Evolutionary conservation across 1,284 basidiomycete genomes (phyloP), one percentile per base, ranked within the genome.

Genomic region (Naganishia liquefaciens): DNA sequence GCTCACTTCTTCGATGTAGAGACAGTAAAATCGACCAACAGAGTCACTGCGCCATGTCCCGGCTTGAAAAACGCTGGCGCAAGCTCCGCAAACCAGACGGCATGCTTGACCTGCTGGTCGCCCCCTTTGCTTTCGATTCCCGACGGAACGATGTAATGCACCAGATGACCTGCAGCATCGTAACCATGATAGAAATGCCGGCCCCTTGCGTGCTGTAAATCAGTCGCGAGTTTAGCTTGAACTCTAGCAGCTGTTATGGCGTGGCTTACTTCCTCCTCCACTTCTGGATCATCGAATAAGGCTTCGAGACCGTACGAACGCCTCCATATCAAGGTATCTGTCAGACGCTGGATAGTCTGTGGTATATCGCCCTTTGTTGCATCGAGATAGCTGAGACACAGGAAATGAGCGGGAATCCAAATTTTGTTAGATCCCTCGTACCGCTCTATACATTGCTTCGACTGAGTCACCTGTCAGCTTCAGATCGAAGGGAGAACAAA

Each of bases 81-180:
- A 9, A 65, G 47, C 55, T 65, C 64, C 33, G 58, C 51, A 42
- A 65, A 61, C 64, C 64, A 65, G 11, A 65, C 40, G 11, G 64
- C 64, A 42, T 65, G 64, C 15, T 39, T 53, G 46, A 65, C 54
- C 39, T 61, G 64, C 51, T 60, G 49, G n/a, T 65, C 57, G 30
- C 51, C 42, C 17, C 64, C 58, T 30, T 53, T 49, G 23, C 54
- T 58, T 23, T 51, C 64, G 17, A 52, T 30, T n/a, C 47, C 44
- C 13, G 54, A 52, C 0, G 64, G 57, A 5, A 46, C 49, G 9
- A 65, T 55, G 50, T 65, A 65, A 37, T 65, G 64, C 9, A 54
- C n/a, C 2, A 44, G 64, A 43, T 65, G 57, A 19, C 64, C 57
- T 10, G 39, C 30, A 3, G 42, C 37, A 25, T 55, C 44, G 39